These are phyloP conservation scores for Fraxinus anomala DNA, from an alignment of 257 asterid genomes.

Conservation along the genomic window DNA sequence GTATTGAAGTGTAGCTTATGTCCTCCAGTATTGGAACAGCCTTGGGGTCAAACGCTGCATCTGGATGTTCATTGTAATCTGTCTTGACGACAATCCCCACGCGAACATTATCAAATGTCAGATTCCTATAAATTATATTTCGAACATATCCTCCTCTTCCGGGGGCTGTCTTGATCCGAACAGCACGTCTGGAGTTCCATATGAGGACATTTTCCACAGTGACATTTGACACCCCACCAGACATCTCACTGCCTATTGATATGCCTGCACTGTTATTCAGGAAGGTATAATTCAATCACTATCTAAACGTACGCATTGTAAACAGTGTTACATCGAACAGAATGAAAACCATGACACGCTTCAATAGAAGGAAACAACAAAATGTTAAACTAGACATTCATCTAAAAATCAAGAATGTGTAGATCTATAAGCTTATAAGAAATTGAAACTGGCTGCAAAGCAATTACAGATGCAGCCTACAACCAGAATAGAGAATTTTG, in stretches of 20 bases:
- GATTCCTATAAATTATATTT: slow-evolving; percentile 43
- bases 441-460: not conserved
- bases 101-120: slow-evolving; percentile 29
- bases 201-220: slow-evolving; percentile 6
- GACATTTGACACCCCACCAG: slow-evolving; percentile 26
- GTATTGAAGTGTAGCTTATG: slow-evolving; percentile 69
- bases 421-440: not conserved
- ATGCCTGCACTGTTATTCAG: slow-evolving; percentile 15
- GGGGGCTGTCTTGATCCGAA: slow-evolving; percentile 8
- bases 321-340: not conserved
- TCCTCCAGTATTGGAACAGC: slow-evolving; percentile 71
- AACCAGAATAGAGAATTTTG: not conserved
- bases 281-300: too few species aligned
- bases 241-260: slow-evolving; percentile 27
- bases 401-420: too few species aligned
- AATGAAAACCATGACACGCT: not conserved
- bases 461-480: not conserved
- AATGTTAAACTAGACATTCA: not conserved
- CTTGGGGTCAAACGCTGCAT: slow-evolving; percentile 42
- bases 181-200: slow-evolving; percentile 6
- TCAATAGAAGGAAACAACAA: not conserved
- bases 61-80: slow-evolving; percentile 13
- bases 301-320: not conserved
- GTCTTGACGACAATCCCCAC: slow-evolving; percentile 3
- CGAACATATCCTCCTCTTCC: slow-evolving; percentile 13